Base-by-base conservation (phyloP, 2,329 filamentous ascomycete genomes). In the Arthroderma sp. region DNA sequence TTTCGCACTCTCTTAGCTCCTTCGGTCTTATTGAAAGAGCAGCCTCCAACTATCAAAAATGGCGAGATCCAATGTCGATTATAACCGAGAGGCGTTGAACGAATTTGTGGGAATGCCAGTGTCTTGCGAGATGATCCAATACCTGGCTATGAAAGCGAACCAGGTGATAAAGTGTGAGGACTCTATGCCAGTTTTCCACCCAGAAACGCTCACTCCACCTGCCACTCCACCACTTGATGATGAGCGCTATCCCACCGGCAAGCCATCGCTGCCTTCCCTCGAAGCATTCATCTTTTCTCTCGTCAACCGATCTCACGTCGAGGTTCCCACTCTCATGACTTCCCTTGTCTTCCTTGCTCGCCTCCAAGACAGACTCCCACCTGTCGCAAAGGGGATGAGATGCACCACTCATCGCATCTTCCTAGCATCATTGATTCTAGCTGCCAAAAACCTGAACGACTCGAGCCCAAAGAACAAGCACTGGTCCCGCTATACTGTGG, bases 391-490 rank as follows among this genome's bases (percentile, higher is more conserved):
- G 69, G 91, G 91, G 52, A 86, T 96, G 68, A 82, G 84, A 56
- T 96, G 91, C 73, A 96, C 91, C 27, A 86, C 89, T 39, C 91
- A 98, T 72, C 83, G 91, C 57, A 96, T 98, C 73, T 96, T 98
- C 70, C 77, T 98, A 40, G 89, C 69, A 5, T 68, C 66, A 4
- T 56, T 72, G 38, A 71, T 72, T 34, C 70, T 82, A 41, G 80
- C 91, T 1, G 89, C 91, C 56, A 98, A 98, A 80, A 95, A 95
- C 66, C 77, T 96, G 55, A 96, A 98, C 65, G 91, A 96, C 73
- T 94, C 87, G 50, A 95, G 87, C 8, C 91, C 91, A 51, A 96
- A 96, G 80, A 98, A 98, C 78, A 96, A 96, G 80, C 91, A 98
- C 74, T 98, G 91, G 91, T 88, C 91, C 53, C 82, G 80, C 58